These are phyloP conservation scores for Albophoma yamanashiensis DNA, from an alignment of 2,329 filamentous ascomycete genomes.

Conservation along the genomic window DNA sequence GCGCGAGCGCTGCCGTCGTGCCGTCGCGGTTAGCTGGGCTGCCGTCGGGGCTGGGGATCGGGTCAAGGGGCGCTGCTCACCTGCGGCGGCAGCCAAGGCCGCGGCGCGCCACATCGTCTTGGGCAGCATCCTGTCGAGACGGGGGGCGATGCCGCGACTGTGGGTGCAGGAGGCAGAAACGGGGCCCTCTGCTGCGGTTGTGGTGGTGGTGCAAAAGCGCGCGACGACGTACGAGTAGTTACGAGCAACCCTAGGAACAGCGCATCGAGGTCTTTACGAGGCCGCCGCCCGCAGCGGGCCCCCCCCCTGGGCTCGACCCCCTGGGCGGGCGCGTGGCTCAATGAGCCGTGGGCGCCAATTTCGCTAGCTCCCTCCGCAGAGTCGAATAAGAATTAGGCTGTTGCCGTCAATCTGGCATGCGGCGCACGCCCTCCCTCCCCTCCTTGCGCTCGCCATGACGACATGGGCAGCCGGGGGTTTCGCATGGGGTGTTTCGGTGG, in stretches of 20 bases:
- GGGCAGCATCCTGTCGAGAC: conserved; percentile 14
- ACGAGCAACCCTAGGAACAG: no score
- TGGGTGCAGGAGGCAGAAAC: no score
- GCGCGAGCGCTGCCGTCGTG: conserved; percentile 14
- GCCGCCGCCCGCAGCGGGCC: no score
- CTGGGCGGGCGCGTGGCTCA: neutral
- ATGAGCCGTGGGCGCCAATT: neutral
- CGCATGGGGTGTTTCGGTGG: no score
- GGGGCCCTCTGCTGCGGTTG: no score
- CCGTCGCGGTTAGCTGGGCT: neutral
- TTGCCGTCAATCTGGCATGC: neutral
- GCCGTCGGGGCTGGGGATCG: neutral
- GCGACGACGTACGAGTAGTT: no score
- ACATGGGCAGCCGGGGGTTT: no score
- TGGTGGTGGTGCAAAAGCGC: neutral
- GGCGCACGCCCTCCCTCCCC: neutral
- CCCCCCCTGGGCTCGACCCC: neutral
- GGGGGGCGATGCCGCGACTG: no score
- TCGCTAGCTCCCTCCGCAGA: neutral
- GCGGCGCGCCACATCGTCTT: conserved; percentile 16
- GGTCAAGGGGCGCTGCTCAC: no score
- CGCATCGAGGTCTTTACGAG: neutral
- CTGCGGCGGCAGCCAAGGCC: conserved; percentile 14
- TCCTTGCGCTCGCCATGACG: no score
- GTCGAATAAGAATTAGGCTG: neutral